Percentiles rank a stretch among this genome's conserved stretches.
Conservation (phyloP, 2,329 filamentous ascomycete genomes). For the Arthrobotrys sinensis region DNA sequence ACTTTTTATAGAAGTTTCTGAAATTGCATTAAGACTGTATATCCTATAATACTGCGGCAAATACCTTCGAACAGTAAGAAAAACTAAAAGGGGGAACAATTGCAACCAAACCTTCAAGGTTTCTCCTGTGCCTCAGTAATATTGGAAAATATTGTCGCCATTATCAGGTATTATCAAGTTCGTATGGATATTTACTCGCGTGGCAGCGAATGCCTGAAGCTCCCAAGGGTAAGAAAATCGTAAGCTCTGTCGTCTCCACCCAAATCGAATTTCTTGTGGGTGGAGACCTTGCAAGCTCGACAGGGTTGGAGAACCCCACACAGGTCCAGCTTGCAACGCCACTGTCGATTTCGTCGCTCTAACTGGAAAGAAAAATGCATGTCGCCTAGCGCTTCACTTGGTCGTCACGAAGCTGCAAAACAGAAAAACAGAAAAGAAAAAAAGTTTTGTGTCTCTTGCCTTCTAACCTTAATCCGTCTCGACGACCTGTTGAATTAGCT, state of each 20-base stretch:
- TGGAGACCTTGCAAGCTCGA: slow-evolving; percentile 35
- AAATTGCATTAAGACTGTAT: slow-evolving; percentile 38
- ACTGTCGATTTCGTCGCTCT: slow-evolving; percentile 20
- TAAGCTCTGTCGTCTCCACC: not conserved
- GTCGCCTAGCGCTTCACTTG: slow-evolving; percentile 54
- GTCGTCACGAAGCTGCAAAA: slow-evolving; percentile 47
- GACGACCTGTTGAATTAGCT: slow-evolving; percentile 34
- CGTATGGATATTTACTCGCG: not conserved
- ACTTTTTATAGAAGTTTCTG: slow-evolving; percentile 39
- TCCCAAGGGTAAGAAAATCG: slow-evolving; percentile 17
- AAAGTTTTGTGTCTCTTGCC: slow-evolving; percentile 19
- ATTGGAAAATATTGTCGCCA: slow-evolving; percentile 33
- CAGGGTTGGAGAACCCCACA: slow-evolving; percentile 23
- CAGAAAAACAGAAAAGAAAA: not conserved
- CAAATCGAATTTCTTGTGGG: slow-evolving; percentile 8
- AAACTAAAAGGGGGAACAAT: too few species aligned
- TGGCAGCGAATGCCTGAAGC: slow-evolving; percentile 28
- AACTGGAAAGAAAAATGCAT: slow-evolving; percentile 23
- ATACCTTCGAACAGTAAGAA: not conserved
- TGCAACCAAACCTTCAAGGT: slow-evolving; percentile 7
- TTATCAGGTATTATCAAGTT: not conserved
- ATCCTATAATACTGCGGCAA: slow-evolving; percentile 5
- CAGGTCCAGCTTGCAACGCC: slow-evolving; percentile 28
- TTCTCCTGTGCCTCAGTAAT: slow-evolving; percentile 23
- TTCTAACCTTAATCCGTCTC: slow-evolving; percentile 50